A percentile compares a stretch with the other conserved stretches of the same genome.
Evolutionary conservation across 2,329 filamentous ascomycete species (phyloP).

Genomic region (Colletotrichum sp.): DNA sequence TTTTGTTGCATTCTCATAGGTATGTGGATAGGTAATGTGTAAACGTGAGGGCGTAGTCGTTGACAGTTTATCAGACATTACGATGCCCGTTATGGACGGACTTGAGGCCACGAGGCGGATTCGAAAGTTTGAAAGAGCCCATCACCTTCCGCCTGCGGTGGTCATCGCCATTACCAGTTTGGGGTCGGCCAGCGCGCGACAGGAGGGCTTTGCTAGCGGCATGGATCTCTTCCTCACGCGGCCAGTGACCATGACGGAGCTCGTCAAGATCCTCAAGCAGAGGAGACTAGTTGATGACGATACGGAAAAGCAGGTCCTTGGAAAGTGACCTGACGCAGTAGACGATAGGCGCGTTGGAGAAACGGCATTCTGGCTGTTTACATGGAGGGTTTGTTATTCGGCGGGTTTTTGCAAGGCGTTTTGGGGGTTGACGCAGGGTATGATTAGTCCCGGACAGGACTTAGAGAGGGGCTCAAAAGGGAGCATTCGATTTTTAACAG

Average conservation of each 20-base stretch:
- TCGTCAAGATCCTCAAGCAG: conserved; percentile 24
- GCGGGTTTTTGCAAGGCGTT: conserved; percentile 8
- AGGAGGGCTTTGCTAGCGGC: conserved; percentile 49
- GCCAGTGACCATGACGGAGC: conserved; percentile 42
- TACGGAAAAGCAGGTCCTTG: not conserved
- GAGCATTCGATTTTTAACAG: not conserved
- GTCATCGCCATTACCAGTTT: conserved; percentile 51
- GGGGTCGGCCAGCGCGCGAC: conserved; percentile 43
- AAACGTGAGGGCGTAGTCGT: not conserved
- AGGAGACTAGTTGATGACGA: conserved; percentile 7
- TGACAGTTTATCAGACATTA: conserved; percentile 37
- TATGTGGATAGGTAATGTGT: not conserved
- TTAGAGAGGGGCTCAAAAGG: conserved; percentile 1
- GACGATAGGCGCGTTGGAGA: not conserved
- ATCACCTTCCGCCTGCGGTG: conserved; percentile 38
- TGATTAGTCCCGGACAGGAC: not conserved
- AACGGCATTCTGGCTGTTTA: not conserved
- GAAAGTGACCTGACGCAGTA: not conserved
- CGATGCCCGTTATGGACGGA: conserved; percentile 52
- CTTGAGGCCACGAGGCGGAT: conserved; percentile 44
- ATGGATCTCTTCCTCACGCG: conserved; percentile 52
- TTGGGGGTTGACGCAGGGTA: not conserved
- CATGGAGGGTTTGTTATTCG: not conserved
- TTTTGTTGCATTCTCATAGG: conserved; percentile 23
- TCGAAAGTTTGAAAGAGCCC: conserved; percentile 43